Evolutionary conservation across 768 basidiomycete genomes (phyloP).

Genomic region (Boletus reticuloceps): DNA sequence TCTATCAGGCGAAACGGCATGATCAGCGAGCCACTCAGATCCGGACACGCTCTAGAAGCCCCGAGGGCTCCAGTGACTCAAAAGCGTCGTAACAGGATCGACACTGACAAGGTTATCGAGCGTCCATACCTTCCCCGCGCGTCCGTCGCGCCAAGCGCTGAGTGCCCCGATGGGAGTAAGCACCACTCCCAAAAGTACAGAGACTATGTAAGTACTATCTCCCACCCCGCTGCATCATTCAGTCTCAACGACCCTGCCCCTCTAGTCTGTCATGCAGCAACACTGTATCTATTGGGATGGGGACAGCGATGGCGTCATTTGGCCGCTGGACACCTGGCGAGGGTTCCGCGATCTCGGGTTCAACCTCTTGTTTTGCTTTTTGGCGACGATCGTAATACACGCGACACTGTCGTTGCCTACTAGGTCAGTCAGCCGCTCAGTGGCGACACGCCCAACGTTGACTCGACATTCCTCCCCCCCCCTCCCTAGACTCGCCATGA

Average conservation of each 20-base stretch:
- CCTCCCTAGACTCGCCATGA: constrained; percentile 15
- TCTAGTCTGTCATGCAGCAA: constrained; percentile 39
- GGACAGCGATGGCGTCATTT: constrained; percentile 42
- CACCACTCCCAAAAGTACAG: constrained; percentile 17
- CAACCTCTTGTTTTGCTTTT: constrained; percentile 35
- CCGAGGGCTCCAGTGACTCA: constrained; percentile 21
- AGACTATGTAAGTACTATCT: constrained; percentile 18
- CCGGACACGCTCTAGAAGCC: constrained; percentile 16
- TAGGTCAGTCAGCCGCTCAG: constrained; percentile 14
- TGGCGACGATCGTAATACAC: constrained; percentile 37
- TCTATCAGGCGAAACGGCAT: constrained; percentile 20
- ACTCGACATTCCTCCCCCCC: not conserved
- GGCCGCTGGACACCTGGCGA: constrained; percentile 42
- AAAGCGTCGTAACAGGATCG: constrained; percentile 17
- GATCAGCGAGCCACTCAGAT: constrained; percentile 16
- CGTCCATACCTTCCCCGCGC: constrained; percentile 31
- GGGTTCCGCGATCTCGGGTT: constrained; percentile 43
- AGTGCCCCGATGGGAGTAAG: constrained; percentile 20
- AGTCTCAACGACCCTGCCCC: not conserved
- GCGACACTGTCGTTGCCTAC: constrained; percentile 34
- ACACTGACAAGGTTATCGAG: constrained; percentile 27
- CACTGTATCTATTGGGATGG: constrained; percentile 42
- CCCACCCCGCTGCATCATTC: not conserved
- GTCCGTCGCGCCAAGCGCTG: constrained; percentile 24
- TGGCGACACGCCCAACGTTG: not conserved